A percentile compares a stretch with the other conserved stretches of the same genome.
These are phyloP conservation scores for Eucalyptus erythrocorys DNA, from an alignment of 345 rosid genomes.

Conservation along the genomic window DNA sequence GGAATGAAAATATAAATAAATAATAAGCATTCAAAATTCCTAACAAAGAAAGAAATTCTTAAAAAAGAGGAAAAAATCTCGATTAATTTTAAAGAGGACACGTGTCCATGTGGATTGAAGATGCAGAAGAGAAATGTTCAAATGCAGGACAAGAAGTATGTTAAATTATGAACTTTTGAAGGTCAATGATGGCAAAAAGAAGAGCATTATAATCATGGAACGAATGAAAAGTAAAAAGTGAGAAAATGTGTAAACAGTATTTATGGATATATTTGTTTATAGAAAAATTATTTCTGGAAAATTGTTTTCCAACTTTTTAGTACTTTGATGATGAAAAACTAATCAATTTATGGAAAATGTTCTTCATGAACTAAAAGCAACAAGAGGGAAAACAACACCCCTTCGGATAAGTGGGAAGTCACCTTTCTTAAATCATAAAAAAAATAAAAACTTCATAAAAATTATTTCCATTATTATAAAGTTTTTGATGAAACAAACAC, in stretches of 20 bases:
- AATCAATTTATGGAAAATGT: rapidly evolving
- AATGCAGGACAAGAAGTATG: not conserved
- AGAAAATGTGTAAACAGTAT: not conserved
- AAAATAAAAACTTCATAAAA: too few species aligned
- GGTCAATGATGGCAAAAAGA: too few species aligned
- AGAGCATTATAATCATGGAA: not conserved
- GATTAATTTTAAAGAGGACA: not conserved
- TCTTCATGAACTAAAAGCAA: too few species aligned
- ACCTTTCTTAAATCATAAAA: too few species aligned
- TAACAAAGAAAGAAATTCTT: not conserved
- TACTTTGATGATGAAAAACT: too few species aligned
- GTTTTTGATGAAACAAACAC: too few species aligned
- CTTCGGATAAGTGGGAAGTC: too few species aligned
- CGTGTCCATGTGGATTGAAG: not conserved
- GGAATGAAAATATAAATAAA: not conserved
- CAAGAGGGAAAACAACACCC: too few species aligned
- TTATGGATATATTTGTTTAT: not conserved
- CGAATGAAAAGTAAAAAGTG: too few species aligned
- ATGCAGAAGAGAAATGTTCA: not conserved
- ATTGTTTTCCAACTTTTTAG: too few species aligned
- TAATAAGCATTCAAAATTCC: not conserved
- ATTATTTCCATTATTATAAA: rapidly evolving
- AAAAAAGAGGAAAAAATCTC: not conserved
- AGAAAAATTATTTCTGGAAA: too few species aligned
- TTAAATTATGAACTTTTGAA: not conserved